Base-by-base conservation (phyloP, 768 basidiomycete species). In the Russula sp. region DNA sequence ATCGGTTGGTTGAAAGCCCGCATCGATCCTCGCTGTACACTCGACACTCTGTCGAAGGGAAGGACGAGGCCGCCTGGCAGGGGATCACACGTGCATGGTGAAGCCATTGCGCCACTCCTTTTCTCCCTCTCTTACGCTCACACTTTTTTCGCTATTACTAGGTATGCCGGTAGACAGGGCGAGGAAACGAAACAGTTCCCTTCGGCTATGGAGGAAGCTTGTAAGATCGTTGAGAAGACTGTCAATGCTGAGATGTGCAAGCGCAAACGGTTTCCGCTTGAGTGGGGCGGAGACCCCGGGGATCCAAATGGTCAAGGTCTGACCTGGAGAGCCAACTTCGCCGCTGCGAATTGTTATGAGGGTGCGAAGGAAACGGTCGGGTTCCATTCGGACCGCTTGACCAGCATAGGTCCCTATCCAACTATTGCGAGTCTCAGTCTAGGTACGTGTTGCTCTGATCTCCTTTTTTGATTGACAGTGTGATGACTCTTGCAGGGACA, bases 341-440 rank as follows among this genome's bases (percentile, higher is more conserved):
- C 91, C 3, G 91, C 90, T 1, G 84, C 90, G 3, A 93, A 93
- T 69, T 88, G 90, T 68, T 93, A 93, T 65, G 83, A 87, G 71
- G 90, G 90, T n/a, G 80, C 82, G 42, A 86, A 87, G 71, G 90
- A 92, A 73, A 84, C 85, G 56, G 91, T 93, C 3, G 91, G 92
- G 0, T 86, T 83, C 71, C 92, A 93, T 72, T 86, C 90, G 5
- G 91, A 93, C 73, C 88, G 89, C 59, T 73, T 90, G 60, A 90
- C 90, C 0, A 87, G 88, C 75, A 78, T 93, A 8, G 92, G 91
- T 11, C 91, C 91, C 16, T 91, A 87, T 73, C 86, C 89, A 6
- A 92, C 91, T 0, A 93, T 93, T 68, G 91, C 91, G 11, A 92
- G 90, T 13, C 74, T 93, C 55, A 92, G 90, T 72, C 81, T 93